A percentile compares a stretch with the other conserved stretches of the same genome.
phyloP scores from a whole-genome alignment of 2,329 filamentous ascomycete genomes.

The Aspergillus sp. region DNA sequence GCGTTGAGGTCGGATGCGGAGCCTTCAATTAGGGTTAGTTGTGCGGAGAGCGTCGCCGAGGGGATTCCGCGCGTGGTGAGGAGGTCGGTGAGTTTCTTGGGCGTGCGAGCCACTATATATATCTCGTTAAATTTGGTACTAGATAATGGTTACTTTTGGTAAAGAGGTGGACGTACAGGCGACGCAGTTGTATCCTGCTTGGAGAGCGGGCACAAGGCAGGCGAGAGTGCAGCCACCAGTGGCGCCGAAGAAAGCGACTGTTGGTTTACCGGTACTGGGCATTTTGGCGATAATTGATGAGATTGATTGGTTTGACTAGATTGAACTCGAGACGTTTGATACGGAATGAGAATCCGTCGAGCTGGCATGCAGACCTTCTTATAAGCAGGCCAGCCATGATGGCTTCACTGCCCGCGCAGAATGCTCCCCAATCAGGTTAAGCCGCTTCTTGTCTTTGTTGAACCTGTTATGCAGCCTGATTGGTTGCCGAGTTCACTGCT shows the following conservation, averaged over 20 bases:
- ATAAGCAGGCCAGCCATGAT: no score
- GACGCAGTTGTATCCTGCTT: conserved; percentile 45
- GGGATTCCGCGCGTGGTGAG: conserved; percentile 44
- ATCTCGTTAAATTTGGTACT: neutral
- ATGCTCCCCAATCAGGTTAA: neutral
- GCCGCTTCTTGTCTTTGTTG: no score
- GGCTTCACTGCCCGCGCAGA: neutral
- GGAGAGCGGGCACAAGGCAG: conserved; percentile 46
- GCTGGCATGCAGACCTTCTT: neutral
- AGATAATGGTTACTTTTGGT: neutral
- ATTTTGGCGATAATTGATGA: neutral
- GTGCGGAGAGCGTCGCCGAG: conserved; percentile 29
- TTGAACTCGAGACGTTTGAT: neutral
- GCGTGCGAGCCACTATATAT: conserved; percentile 46
- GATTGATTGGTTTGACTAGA: no score
- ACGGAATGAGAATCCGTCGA: neutral
- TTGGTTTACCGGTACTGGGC: conserved; percentile 18
- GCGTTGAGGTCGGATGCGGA: conserved; percentile 44
- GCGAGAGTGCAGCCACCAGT: conserved; percentile 50
- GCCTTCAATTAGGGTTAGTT: conserved; percentile 52
- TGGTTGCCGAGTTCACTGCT: no score
- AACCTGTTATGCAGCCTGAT: no score
- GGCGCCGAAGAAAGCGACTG: conserved; percentile 54
- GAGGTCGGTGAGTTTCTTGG: conserved; percentile 48
- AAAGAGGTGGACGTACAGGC: conserved; percentile 31